Conservation (phyloP, 768 basidiomycete genomes). For the Cystoderma amianthinum region DNA sequence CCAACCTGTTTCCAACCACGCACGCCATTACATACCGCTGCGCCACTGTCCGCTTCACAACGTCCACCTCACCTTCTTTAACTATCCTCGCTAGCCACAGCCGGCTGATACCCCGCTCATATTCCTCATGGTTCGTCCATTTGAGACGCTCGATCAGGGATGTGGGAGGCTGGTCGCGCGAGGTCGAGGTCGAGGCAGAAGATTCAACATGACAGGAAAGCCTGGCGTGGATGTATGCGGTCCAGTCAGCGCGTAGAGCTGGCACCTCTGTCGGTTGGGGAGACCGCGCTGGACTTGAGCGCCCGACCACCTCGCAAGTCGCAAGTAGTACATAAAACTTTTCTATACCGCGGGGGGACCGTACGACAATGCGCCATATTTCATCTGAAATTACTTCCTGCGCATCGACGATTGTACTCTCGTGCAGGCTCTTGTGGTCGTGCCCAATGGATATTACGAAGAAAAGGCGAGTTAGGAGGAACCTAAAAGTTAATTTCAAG, state of each 20-base stretch:
- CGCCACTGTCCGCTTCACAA: conserved; percentile 41
- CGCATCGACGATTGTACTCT: conserved; percentile 34
- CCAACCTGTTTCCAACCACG: conserved; percentile 67
- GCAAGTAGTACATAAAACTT: conserved; percentile 55
- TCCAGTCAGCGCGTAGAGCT: conserved; percentile 58
- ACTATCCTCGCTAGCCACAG: conserved; percentile 47
- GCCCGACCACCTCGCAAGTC: conserved; percentile 71
- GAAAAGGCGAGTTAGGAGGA: conserved; percentile 56
- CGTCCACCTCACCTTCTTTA: conserved; percentile 32
- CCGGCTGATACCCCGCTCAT: conserved; percentile 58
- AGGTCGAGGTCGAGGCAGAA: neutral
- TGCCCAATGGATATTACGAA: conserved; percentile 51
- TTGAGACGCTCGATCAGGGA: conserved; percentile 35
- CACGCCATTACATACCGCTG: conserved; percentile 62
- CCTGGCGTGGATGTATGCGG: conserved; percentile 37
- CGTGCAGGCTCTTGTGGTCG: conserved; percentile 17
- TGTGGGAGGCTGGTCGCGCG: conserved; percentile 9
- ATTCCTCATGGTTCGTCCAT: conserved; percentile 72
- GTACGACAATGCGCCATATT: conserved; percentile 50
- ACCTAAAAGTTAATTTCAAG: conserved; percentile 31
- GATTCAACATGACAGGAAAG: conserved; percentile 8
- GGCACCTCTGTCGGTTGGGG: neutral
- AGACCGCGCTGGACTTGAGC: conserved; percentile 4
- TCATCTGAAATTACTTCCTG: conserved; percentile 48
- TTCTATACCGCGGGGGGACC: conserved; percentile 14